Evolutionary conservation across 805 yeast genomes (phyloP), one percentile per base, ranked within the genome.

Genomic region (Zygotorulaspora danielsina): DNA sequence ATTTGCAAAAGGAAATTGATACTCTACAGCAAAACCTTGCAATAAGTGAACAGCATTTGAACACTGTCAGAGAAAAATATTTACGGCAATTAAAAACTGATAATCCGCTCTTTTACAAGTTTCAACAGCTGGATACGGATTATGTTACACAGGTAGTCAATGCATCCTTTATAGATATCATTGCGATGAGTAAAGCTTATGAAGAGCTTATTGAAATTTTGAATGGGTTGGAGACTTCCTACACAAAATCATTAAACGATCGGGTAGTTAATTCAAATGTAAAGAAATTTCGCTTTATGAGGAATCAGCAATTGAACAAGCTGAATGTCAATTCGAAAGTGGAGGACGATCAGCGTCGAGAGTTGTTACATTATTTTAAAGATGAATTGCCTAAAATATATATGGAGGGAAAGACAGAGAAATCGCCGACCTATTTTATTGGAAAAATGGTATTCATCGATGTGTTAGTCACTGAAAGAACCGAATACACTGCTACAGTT

Each of bases 181-280:
- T 49, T 4, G 38, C 35, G 4, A 35, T 61, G 25, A 52, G 54
- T 17, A 17, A 42, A 15, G 48, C 57, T 16, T 51, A 52, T 34
- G 42, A 49, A 9, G 53, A 54, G 29, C 30, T 66, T 29, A 26
- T 42, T 4, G 16, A 45, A 2, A 69, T 83, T 12, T 55, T 86
- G 35, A 59, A 62, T 2, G 61, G 63, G 4, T 66, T 89, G 63
- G 59, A 69, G 6, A 54, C 67, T 2, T 73, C 74, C n/a, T 88
- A 84, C 61, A 85, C 87, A 51, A 85, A 84, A 34, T 83, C 87
- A 53, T 77, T 87, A 64, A 87, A 89, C 56, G 96, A 89, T 62
- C 76, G 78, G 6, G 94, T 89, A 0, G 96, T 89, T 13, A 86
- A 86, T 58, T 73, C 69, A 15, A 79, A 89, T 1, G 79, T 87